Percentiles rank a stretch among this genome's conserved stretches.
These are phyloP conservation scores for Cubamyces sp. DNA, from an alignment of 768 basidiomycete species.

Conservation along the genomic window DNA sequence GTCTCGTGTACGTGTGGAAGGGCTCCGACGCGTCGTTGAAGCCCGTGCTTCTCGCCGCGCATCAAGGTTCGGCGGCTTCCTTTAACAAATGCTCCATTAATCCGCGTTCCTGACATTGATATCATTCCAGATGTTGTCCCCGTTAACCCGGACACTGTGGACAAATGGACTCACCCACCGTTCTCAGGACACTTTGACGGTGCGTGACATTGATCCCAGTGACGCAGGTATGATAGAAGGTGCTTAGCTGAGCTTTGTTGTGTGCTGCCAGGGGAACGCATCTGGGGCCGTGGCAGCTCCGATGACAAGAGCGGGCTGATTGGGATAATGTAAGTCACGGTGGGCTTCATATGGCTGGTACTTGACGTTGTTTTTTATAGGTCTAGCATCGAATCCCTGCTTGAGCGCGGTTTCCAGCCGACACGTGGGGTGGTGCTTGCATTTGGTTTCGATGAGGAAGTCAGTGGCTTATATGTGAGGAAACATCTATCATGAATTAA, in stretches of 20 bases:
- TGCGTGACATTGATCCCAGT: background rate
- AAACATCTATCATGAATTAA: background rate
- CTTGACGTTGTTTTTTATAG: conserved; percentile 20
- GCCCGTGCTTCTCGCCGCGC: conserved; percentile 56
- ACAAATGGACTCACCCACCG: conserved; percentile 52
- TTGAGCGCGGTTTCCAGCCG: conserved; percentile 50
- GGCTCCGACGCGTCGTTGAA: conserved; percentile 54
- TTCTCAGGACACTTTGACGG: conserved; percentile 53
- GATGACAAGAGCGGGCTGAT: conserved; percentile 42
- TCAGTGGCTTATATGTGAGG: conserved; percentile 34
- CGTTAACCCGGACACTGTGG: conserved; percentile 47
- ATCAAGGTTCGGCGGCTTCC: conserved; percentile 45
- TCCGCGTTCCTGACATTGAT: background rate
- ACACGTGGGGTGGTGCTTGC: conserved; percentile 45
- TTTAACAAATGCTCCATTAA: background rate
- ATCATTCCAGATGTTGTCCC: conserved; percentile 50
- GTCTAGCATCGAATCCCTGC: conserved; percentile 49
- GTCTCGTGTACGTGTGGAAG: conserved; percentile 63
- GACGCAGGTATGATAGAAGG: background rate
- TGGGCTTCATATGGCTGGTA: background rate
- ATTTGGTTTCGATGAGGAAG: conserved; percentile 58
- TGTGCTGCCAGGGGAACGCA: conserved; percentile 28
- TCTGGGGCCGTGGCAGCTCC: conserved; percentile 41
- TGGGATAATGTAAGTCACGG: conserved; percentile 34
- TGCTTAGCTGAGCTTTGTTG: background rate